Evolutionary conservation across 768 basidiomycete genomes (phyloP).

Genomic region (Lyophyllum atratum): DNA sequence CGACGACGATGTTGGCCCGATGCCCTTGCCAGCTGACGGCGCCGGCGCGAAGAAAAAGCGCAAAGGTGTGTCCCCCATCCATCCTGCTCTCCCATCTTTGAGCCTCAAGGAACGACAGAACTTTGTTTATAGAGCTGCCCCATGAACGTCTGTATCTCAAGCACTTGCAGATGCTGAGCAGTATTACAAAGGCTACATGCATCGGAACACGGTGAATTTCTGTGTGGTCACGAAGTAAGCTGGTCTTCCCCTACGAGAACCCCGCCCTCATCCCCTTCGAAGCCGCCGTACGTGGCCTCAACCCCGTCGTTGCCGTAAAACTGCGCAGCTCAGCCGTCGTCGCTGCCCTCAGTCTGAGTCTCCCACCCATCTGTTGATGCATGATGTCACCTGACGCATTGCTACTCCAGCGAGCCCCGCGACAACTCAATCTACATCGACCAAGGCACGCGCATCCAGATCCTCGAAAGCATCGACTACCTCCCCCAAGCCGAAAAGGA

Average conservation of each 20-base stretch:
- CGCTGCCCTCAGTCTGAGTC: no score
- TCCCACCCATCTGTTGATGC: no score
- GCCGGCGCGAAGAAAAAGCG: conserved; percentile 70
- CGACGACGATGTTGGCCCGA: conserved; percentile 85
- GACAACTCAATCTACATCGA: conserved; percentile 70
- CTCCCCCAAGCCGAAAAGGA: conserved; percentile 77
- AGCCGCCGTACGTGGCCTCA: background rate
- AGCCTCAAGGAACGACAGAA: conserved; percentile 37
- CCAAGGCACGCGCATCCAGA: conserved; percentile 81
- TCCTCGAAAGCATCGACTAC: conserved; percentile 65
- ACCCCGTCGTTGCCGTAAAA: conserved; percentile 47
- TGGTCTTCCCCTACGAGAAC: no score
- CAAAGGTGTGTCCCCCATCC: conserved; percentile 63
- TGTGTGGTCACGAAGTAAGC: conserved; percentile 86
- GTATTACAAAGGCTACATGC: conserved; percentile 99
- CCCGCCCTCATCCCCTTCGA: no score
- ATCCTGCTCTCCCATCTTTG: conserved; percentile 18
- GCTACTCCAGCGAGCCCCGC: conserved; percentile 50
- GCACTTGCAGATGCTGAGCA: conserved; percentile 87
- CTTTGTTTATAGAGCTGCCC: conserved; percentile 67
- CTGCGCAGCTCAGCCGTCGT: no score
- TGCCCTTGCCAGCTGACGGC: conserved; percentile 72
- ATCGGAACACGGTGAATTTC: conserved; percentile 89
- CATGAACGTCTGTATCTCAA: conserved; percentile 93
- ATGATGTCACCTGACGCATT: no score